These are phyloP conservation scores for Kwoniella newhampshirensis DNA, from an alignment of 768 basidiomycete genomes.

Conservation along the genomic window DNA sequence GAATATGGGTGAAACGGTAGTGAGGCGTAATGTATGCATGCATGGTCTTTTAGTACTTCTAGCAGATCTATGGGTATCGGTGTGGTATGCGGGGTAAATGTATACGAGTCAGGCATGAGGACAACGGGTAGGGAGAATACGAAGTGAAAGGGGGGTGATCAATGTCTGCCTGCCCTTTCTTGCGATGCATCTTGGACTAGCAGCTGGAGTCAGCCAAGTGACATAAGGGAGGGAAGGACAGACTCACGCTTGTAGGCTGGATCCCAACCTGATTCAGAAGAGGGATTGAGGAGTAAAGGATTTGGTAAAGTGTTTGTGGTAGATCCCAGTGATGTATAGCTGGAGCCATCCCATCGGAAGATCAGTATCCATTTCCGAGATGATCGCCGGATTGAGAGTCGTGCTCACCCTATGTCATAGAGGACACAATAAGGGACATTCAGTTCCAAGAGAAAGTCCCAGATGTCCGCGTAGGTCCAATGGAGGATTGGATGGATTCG, in stretches of 20 bases:
- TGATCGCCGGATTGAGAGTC: neutral
- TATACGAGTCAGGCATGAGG: no score
- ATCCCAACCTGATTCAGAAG: conserved; percentile 26
- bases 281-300: conserved; percentile 63
- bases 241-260: conserved; percentile 47
- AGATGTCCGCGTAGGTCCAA: conserved; percentile 87
- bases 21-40: no score
- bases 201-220: neutral
- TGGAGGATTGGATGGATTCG: conserved; percentile 94
- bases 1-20: no score
- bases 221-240: neutral
- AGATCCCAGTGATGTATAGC: conserved; percentile 97
- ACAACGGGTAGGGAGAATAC: no score
- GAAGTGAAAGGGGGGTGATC: neutral
- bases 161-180: conserved; percentile 25
- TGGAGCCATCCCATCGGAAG: no score
- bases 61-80: no score
- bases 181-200: conserved; percentile 18
- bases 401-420: conserved; percentile 82
- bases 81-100: no score
- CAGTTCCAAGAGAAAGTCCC: conserved; percentile 75
- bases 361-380: neutral
- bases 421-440: conserved; percentile 80
- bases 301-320: conserved; percentile 93
- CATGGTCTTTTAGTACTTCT: no score